phyloP scores from a whole-genome alignment of 2,329 filamentous ascomycete species.

The Hymenoscyphus salicellus region DNA sequence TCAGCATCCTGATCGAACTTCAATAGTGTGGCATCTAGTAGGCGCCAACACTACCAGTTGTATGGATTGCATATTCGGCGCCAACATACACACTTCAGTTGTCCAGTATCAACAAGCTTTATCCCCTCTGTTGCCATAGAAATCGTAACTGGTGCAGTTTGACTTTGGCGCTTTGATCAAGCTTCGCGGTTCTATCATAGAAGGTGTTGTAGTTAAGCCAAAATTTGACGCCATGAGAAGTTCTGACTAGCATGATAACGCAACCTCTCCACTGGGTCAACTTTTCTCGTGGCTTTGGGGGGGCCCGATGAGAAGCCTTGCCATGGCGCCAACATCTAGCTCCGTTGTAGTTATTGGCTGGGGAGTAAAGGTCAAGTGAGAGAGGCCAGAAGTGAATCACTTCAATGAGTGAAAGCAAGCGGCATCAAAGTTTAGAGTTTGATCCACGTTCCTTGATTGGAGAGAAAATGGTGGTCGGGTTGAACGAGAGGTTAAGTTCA shows the following conservation, averaged over 20 bases:
- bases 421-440: neutral
- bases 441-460: neutral
- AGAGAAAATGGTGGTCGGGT: neutral
- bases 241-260: neutral
- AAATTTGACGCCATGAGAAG: neutral
- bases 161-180: too few relatives aligned
- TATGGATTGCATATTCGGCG: too few relatives aligned
- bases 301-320: slow-evolving; percentile 5
- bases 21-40: too few relatives aligned
- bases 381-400: neutral
- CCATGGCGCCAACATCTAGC: slow-evolving; percentile 8
- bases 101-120: too few relatives aligned
- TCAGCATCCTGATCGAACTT: too few relatives aligned
- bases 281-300: neutral
- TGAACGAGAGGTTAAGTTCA: neutral
- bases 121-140: too few relatives aligned
- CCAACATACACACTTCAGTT: too few relatives aligned
- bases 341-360: neutral
- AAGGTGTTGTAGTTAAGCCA: too few relatives aligned
- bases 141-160: too few relatives aligned
- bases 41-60: too few relatives aligned
- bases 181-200: too few relatives aligned
- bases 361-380: neutral
- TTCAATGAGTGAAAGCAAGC: neutral
- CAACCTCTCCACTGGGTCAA: slow-evolving; percentile 3